These are phyloP conservation scores for Globisporangium emineosum DNA, from an alignment of 352 stramenopile genomes.

Conservation along the genomic window DNA sequence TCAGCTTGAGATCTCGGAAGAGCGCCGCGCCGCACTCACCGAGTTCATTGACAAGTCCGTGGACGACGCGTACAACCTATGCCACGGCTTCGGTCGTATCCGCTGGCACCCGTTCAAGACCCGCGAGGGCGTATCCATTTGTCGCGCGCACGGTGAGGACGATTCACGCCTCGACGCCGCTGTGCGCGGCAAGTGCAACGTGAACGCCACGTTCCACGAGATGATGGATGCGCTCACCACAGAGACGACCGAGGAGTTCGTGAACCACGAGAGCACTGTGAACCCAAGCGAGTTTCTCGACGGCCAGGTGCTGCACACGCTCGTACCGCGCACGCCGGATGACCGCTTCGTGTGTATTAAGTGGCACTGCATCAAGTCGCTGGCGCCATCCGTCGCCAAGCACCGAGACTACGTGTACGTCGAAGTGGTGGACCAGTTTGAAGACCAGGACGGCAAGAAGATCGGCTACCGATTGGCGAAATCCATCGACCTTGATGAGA, in stretches of 20 bases:
- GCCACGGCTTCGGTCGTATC: constrained; percentile 70
- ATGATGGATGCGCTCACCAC: constrained; percentile 79
- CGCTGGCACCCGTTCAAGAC: constrained; percentile 67
- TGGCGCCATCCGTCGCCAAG: constrained; percentile 69
- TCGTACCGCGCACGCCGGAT: constrained; percentile 54
- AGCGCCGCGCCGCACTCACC: constrained; percentile 34
- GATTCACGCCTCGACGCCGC: constrained; percentile 62
- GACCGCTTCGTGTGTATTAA: constrained; percentile 82
- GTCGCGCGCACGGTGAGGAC: constrained; percentile 58
- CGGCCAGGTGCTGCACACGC: constrained; percentile 68
- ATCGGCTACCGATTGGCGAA: constrained; percentile 76
- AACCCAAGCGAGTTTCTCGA: constrained; percentile 79
- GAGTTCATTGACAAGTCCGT: constrained; percentile 78
- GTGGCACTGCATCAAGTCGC: constrained; percentile 74
- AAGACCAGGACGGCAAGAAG: constrained; percentile 50
- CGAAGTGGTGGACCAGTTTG: constrained; percentile 79
- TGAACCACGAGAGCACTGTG: constrained; percentile 51
- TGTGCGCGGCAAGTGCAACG: constrained; percentile 68
- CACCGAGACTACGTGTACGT: constrained; percentile 84
- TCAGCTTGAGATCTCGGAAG: constrained; percentile 11
- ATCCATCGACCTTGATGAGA: constrained; percentile 64
- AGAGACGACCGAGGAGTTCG: constrained; percentile 65
- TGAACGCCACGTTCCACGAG: constrained; percentile 70
- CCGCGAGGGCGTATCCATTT: constrained; percentile 67
- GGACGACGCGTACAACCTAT: constrained; percentile 80